Evolutionary conservation across 1,284 basidiomycete species (phyloP).

Genomic region (Thelephora terrestris): DNA sequence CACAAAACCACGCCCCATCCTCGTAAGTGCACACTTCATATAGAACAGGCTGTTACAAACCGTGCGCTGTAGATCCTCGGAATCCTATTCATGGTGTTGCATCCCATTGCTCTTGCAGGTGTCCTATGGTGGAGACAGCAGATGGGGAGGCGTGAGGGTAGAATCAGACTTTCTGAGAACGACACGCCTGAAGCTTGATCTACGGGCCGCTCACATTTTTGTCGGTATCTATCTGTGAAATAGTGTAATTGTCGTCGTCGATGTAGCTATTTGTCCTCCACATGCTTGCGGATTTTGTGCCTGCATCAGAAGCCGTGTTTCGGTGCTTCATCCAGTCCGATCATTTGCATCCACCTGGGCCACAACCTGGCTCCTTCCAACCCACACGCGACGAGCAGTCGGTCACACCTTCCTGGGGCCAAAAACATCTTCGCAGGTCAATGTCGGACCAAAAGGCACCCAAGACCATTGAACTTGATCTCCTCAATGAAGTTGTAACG

Average conservation of each 20-base stretch:
- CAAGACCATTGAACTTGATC: conserved; percentile 51
- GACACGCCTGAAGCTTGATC: no score
- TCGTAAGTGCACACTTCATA: conserved; percentile 31
- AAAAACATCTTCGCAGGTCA: neutral
- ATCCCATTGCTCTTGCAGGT: conserved; percentile 41
- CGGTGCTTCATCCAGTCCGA: no score
- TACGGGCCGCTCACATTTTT: no score
- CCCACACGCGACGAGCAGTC: no score
- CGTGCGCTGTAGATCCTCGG: conserved; percentile 36
- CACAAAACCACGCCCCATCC: conserved; percentile 52
- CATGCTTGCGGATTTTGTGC: no score
- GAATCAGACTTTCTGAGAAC: conserved; percentile 30
- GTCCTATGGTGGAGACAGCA: conserved; percentile 29
- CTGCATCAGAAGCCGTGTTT: no score
- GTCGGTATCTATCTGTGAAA: no score
- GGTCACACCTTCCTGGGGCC: no score
- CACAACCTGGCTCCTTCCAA: no score
- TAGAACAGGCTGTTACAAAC: neutral
- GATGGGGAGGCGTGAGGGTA: conserved; percentile 19
- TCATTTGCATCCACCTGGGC: no score
- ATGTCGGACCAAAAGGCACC: neutral
- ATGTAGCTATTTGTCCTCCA: no score
- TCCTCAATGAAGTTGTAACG: conserved; percentile 63
- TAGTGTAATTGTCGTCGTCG: no score
- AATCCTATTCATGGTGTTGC: conserved; percentile 48